These are phyloP conservation scores for Trichoderma erinaceum DNA, from an alignment of 495 filamentous ascomycete species.

Conservation along the genomic window DNA sequence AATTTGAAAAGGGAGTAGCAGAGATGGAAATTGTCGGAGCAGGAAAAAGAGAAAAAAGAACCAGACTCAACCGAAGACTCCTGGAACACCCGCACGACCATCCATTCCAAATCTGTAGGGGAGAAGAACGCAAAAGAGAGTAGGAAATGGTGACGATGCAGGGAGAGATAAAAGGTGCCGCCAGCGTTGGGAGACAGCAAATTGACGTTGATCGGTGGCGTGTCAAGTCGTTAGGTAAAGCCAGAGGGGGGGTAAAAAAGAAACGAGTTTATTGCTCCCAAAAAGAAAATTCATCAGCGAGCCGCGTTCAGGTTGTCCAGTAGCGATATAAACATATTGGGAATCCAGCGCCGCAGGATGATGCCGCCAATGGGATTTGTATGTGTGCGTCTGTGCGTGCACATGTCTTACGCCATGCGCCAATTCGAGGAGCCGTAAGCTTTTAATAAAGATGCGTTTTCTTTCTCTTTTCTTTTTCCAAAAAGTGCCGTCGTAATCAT, in stretches of 20 bases:
- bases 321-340: neutral
- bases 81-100: conserved; percentile 11
- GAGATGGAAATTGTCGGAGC: neutral
- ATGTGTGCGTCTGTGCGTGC: neutral
- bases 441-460: neutral
- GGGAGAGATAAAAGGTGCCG: neutral
- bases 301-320: neutral
- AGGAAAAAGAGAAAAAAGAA: neutral
- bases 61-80: conserved; percentile 12
- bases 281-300: neutral
- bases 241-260: neutral
- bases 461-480: neutral
- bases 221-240: neutral
- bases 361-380: neutral
- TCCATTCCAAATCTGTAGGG: conserved; percentile 8
- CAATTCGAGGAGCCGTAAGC: conserved; percentile 6
- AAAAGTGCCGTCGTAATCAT: conserved; percentile 9
- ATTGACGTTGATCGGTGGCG: neutral
- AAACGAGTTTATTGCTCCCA: neutral
- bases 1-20: neutral
- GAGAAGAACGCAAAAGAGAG: conserved; percentile 8
- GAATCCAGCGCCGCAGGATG: neutral
- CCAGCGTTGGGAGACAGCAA: neutral
- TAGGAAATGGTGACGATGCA: conserved; percentile 6
- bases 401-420: conserved; percentile 5